Evolutionary conservation across 192 early-diverging fungal species (phyloP), one percentile per base, ranked within the genome.

Genomic region (Podila epigama): DNA sequence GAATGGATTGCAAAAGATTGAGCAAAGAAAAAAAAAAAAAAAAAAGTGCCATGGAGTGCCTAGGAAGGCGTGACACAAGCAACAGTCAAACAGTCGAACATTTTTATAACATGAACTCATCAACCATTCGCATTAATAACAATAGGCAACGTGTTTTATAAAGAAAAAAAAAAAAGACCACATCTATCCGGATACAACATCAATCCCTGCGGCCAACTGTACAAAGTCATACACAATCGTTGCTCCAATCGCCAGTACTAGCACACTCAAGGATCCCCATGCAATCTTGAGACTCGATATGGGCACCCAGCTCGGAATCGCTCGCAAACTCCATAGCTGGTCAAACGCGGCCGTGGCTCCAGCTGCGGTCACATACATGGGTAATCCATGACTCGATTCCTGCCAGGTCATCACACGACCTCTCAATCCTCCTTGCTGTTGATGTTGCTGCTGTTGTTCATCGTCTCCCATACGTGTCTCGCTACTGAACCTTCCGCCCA

Each of bases 211-310:
- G 22, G 70, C 87, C 15, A 88, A 61, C 34, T 81, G 37, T 4
- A 83, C 73, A 66, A 90, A 73, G 63, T 88, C 85, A 51, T 85
- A 86, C 13, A 83, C 52, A 40, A 90, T 75, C 34, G 88, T 82
- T 28, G 75, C 80, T 8, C 83, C 39, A 55, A 86, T 65, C 32
- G 82, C 51, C 20, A 72, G 22, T 28, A 79, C 69, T 39, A 79
- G 70, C 10, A 85, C 29, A 20, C 32, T 34, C 11, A 83, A 39
- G 37, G 70, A 41, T 40, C 53, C 29, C 32, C 63, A 68, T 52
- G 83, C 75, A 52, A 82, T 59, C 34, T 44, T 51, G 52, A 71
- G 8, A 32, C 68, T 29, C 59, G 29, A 36, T 20, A 55, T 11
- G 4, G 18, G 60, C 2, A 53, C 57, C 53, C 39, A 80, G 68